Percentiles rank a stretch among this genome's conserved stretches.
Conservation (phyloP, 164 flowering plant species). For the Dillenia turbinata region DNA sequence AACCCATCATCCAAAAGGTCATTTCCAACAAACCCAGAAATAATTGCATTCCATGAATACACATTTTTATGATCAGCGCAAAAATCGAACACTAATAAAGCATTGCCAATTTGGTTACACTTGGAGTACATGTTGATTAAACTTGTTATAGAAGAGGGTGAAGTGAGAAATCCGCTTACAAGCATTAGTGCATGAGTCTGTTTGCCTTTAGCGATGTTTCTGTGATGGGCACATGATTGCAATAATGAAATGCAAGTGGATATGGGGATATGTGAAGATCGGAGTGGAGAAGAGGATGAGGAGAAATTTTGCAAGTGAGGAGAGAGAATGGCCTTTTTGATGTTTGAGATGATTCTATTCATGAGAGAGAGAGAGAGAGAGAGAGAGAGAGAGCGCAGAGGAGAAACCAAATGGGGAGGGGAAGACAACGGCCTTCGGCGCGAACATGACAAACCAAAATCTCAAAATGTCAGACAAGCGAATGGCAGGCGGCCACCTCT, state of each 20-base stretch:
- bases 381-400: no score
- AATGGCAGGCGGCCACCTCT: no score
- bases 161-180: conserved; percentile 26
- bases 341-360: no score
- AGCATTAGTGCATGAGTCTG: conserved; percentile 49
- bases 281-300: neutral
- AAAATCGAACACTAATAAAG: conserved; percentile 33
- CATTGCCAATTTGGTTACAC: conserved; percentile 37
- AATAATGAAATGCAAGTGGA: conserved; percentile 36
- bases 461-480: no score
- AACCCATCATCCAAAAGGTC: conserved; percentile 29
- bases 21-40: conserved; percentile 48
- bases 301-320: conserved; percentile 5
- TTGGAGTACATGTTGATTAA: conserved; percentile 80
- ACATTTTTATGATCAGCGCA: conserved; percentile 29
- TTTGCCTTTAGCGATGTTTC: conserved; percentile 39
- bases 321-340: conserved; percentile 1
- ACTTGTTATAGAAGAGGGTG: conserved; percentile 54
- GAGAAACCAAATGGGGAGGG: no score
- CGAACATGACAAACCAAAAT: no score
- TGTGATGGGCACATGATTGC: conserved; percentile 48
- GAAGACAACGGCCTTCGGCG: no score
- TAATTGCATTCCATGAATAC: conserved; percentile 56
- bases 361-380: no score
- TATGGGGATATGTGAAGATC: conserved; percentile 3